Conservation (phyloP, 768 basidiomycete species). For the Lactifluus pinguis region DNA sequence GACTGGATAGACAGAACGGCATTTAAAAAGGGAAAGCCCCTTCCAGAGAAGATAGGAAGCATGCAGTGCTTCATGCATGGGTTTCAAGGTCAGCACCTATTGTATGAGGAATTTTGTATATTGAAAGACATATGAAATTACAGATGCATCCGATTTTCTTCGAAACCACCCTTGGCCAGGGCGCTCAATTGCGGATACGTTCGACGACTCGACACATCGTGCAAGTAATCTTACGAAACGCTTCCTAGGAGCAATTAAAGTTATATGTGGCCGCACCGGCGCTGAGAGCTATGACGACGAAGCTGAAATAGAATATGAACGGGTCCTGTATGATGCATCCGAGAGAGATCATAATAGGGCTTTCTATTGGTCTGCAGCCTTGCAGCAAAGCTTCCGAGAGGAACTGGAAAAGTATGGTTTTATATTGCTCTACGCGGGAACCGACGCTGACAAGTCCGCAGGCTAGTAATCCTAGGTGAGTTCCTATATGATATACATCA, state of each 20-base stretch:
- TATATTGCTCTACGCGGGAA: background rate
- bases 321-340: constrained; percentile 55
- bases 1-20: constrained; percentile 83
- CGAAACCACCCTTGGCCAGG: constrained; percentile 85
- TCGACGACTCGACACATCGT: constrained; percentile 75
- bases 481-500: background rate
- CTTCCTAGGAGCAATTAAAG: constrained; percentile 55
- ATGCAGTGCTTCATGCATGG: constrained; percentile 87
- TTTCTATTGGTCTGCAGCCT: constrained; percentile 74
- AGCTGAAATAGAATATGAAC: constrained; percentile 66
- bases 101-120: background rate
- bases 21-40: constrained; percentile 70
- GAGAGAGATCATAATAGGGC: constrained; percentile 50
- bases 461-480: constrained; percentile 76
- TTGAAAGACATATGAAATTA: background rate
- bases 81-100: constrained; percentile 46
- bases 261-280: constrained; percentile 81
- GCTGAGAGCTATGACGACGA: constrained; percentile 56
- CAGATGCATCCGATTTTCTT: constrained; percentile 83
- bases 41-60: constrained; percentile 85
- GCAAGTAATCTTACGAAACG: constrained; percentile 62
- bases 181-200: constrained; percentile 73
- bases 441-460: constrained; percentile 25
- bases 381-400: constrained; percentile 78
- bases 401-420: constrained; percentile 73